A percentile compares a stretch with the other conserved stretches of the same genome.
phyloP scores from a whole-genome alignment of 148 eudicot species.

The Rhododendron mucronatum region DNA sequence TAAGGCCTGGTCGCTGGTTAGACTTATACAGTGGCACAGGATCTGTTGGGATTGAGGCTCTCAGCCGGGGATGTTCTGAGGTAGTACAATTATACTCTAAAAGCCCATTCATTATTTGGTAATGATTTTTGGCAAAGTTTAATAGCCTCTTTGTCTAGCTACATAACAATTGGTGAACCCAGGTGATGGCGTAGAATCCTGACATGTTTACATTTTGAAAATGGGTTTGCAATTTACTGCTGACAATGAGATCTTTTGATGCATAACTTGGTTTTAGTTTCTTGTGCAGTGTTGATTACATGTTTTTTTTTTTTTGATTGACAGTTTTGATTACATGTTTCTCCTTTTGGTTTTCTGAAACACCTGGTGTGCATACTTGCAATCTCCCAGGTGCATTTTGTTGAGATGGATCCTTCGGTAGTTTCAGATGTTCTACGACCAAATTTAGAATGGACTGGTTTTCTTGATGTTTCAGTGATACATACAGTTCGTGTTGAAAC shows the following conservation, averaged over 20 bases:
- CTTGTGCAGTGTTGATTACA: slow-evolving; percentile 1
- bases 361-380: not conserved
- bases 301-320: not conserved
- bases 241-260: not conserved
- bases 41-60: slow-evolving; percentile 94
- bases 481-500: slow-evolving; percentile 73
- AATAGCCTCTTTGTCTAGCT: not conserved
- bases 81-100: slow-evolving; percentile 21
- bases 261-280: not conserved
- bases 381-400: slow-evolving; percentile 68
- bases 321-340: slow-evolving; percentile 3
- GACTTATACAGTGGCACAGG: slow-evolving; percentile 96
- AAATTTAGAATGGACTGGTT: slow-evolving; percentile 77
- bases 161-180: not conserved
- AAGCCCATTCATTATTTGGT: not conserved
- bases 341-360: slow-evolving; percentile 1
- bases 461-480: slow-evolving; percentile 70
- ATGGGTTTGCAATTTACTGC: not conserved
- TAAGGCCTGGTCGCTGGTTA: slow-evolving; percentile 90
- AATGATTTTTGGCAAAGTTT: not conserved
- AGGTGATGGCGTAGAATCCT: not conserved
- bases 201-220: not conserved
- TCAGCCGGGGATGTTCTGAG: slow-evolving; percentile 93
- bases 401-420: slow-evolving; percentile 99
- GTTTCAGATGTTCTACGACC: slow-evolving; percentile 76